Conservation (phyloP, 306 rosid species). For the Quercus agrifolia region DNA sequence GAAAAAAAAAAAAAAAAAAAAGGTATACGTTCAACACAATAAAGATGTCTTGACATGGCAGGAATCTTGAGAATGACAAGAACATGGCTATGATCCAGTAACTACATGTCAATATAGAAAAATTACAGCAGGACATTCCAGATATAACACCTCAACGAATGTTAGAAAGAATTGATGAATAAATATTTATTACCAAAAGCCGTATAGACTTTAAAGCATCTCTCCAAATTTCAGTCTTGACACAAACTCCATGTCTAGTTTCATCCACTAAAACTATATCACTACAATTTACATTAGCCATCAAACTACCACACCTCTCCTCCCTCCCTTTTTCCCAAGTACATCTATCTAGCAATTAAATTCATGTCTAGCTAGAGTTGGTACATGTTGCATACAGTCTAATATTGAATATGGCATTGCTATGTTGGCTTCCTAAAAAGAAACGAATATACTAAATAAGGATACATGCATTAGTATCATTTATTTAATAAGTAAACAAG, state of each 20-base stretch:
- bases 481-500: background rate
- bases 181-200: background rate
- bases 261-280: too few relatives aligned
- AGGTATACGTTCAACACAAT: background rate
- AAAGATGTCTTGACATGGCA: background rate
- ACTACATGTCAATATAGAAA: background rate
- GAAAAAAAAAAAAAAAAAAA: constrained; percentile 5
- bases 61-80: background rate
- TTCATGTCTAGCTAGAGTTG: background rate
- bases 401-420: background rate
- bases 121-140: background rate
- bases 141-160: background rate
- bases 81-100: background rate
- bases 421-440: background rate
- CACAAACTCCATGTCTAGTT: too few relatives aligned
- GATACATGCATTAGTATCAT: background rate
- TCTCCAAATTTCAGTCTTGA: too few relatives aligned
- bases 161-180: background rate
- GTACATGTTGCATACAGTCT: background rate
- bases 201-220: too few relatives aligned
- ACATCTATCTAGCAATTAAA: background rate
- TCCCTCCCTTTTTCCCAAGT: background rate
- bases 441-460: background rate
- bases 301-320: too few relatives aligned
- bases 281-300: too few relatives aligned